phyloP scores from a whole-genome alignment of 192 early-diverging fungal species.

The Phycomyces nitens region DNA sequence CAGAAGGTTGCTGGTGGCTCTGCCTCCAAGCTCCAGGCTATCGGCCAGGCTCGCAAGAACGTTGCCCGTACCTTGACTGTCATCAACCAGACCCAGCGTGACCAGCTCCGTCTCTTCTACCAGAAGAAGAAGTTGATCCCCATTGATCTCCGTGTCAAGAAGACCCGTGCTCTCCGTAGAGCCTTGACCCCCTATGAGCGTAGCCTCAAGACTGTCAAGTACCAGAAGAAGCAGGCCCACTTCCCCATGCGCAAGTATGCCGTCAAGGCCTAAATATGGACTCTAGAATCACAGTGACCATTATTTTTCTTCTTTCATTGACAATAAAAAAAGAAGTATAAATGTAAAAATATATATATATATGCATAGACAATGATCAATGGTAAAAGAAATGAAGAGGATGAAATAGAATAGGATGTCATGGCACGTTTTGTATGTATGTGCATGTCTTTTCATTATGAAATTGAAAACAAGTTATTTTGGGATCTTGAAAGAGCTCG shows the following conservation, averaged over 20 bases:
- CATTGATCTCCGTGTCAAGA: conserved; percentile 95
- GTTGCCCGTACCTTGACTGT: conserved; percentile 95
- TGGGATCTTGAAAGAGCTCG: no score
- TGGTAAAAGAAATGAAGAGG: no score
- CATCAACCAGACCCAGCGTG: conserved; percentile 90
- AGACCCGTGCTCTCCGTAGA: conserved; percentile 97
- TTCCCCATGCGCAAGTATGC: conserved; percentile 93
- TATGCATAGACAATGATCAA: no score
- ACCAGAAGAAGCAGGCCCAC: conserved; percentile 84
- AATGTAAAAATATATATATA: not conserved
- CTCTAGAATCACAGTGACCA: not conserved
- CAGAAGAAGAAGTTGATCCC: conserved; percentile 94
- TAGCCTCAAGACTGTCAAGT: conserved; percentile 80
- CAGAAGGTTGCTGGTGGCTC: conserved; percentile 85
- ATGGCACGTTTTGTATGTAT: no score
- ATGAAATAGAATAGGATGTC: no score
- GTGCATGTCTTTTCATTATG: no score
- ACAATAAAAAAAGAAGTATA: conserved; percentile 9
- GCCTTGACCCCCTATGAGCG: conserved; percentile 83
- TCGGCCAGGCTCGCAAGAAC: conserved; percentile 86
- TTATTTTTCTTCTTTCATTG: conserved; percentile 1
- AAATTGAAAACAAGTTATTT: no score
- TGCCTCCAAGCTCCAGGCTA: conserved; percentile 74
- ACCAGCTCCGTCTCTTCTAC: conserved; percentile 87
- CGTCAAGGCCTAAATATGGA: conserved; percentile 69